Evolutionary conservation across 192 early-diverging fungal species (phyloP), one percentile per base, ranked within the genome.

Genomic region (Cladochytrium replicatum): DNA sequence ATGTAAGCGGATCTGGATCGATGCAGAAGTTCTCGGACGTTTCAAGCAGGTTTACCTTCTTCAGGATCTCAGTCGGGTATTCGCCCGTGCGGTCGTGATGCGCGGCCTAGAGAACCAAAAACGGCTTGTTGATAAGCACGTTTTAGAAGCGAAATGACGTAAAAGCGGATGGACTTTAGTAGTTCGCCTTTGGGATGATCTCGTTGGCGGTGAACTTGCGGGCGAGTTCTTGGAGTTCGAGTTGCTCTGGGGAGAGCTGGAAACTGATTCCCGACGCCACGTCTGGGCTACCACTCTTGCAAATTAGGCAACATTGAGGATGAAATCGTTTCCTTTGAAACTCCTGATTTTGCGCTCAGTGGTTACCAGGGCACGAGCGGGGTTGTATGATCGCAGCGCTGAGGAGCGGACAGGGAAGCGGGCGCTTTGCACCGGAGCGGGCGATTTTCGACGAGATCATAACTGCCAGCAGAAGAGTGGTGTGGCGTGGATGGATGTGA

Each of bases 31-130:
- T n/a, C n/a, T n/a, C n/a, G n/a, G n/a, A n/a, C n/a, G n/a, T n/a
- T n/a, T n/a, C 34, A 37, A 37, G 13, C 17, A 13, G 13, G 34
- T 37, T 13, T 37, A 5, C 53, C 62, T 74, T 74, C 56, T 74
- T 74, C 34, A 74, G 49, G 53, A 74, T 74, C 48, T 74, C 72
- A 28, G 52, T 57, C 7, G 93, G 93, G 64, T 93, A 97, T 63
- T 93, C 87, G 43, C 93, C 93, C 13, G 88, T 93, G 44, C 78
- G 68, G 61, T 97, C 93, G 61, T 93, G 88, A 63, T 97, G 82
- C 4, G 89, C 89, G 5, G 93, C 93, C 13, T 85, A 70, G n/a
- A 23, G 24, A 50, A 4, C 21, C 43, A 22, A 50, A 37, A 37
- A 37, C 17, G 13, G 13, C 17, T 37, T 37, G 34, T 13, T 13